Evolutionary conservation across 768 basidiomycete genomes (phyloP).

Genomic region (Mrakia gelida): DNA sequence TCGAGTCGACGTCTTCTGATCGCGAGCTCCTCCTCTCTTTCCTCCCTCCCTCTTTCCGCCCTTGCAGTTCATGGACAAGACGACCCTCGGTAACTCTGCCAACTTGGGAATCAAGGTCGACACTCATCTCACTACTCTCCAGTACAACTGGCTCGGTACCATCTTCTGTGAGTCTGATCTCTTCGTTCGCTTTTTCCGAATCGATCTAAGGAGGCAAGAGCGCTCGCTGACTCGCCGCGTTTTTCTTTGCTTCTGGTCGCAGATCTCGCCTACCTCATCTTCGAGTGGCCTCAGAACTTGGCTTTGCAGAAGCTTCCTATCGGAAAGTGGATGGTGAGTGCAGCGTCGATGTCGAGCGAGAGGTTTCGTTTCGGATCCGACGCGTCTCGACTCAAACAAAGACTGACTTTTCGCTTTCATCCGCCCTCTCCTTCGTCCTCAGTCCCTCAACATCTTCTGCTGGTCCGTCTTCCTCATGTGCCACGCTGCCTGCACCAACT

Average conservation of each 20-base stretch:
- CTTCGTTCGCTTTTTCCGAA: background rate
- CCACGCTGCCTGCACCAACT: conserved; percentile 38
- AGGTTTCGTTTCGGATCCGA: too few relatives aligned
- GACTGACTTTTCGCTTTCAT: too few relatives aligned
- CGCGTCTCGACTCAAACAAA: too few relatives aligned
- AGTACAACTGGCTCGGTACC: conserved; percentile 35
- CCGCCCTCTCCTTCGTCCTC: too few relatives aligned
- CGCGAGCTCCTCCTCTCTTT: background rate
- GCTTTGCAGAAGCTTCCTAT: conserved; percentile 38
- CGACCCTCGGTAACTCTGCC: conserved; percentile 36
- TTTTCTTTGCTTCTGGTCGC: background rate
- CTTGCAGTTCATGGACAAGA: conserved; percentile 37
- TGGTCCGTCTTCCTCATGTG: conserved; percentile 37
- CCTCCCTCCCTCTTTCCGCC: background rate
- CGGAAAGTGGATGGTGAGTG: conserved; percentile 35
- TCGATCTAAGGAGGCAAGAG: too few relatives aligned
- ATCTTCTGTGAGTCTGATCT: conserved; percentile 35
- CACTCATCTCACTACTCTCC: conserved; percentile 23
- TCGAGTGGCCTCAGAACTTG: conserved; percentile 38
- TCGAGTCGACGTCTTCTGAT: background rate
- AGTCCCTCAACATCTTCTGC: conserved; percentile 34
- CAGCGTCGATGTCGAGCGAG: conserved; percentile 34
- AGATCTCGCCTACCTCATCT: conserved; percentile 33
- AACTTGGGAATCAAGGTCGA: conserved; percentile 39
- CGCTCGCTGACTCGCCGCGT: background rate